Evolutionary conservation across 2,329 filamentous ascomycete species (phyloP).

Genomic region (Hypocreales sp.): DNA sequence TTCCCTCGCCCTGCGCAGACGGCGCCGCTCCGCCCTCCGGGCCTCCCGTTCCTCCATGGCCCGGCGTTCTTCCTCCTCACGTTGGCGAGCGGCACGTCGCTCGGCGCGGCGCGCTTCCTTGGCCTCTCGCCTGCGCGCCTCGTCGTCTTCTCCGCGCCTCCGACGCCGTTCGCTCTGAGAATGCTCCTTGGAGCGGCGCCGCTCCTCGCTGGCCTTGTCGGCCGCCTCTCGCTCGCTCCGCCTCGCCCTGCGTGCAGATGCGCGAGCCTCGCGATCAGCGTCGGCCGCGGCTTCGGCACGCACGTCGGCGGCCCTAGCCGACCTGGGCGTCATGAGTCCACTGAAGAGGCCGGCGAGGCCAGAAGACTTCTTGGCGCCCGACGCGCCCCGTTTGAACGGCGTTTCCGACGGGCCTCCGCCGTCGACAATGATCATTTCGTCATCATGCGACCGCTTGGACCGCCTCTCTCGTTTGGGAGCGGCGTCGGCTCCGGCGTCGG

Average conservation of each 20-base stretch:
- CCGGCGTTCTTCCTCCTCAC: slow-evolving; percentile 33
- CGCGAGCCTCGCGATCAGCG: slow-evolving; percentile 44
- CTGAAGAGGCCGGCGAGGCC: slow-evolving; percentile 47
- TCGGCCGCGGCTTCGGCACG: slow-evolving; percentile 32
- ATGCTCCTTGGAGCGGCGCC: slow-evolving; percentile 40
- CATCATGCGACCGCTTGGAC: slow-evolving; percentile 18
- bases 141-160: slow-evolving; percentile 40
- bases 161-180: slow-evolving; percentile 38
- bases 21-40: slow-evolving; percentile 33
- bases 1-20: slow-evolving; percentile 31
- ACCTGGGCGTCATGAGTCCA: slow-evolving; percentile 33
- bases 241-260: slow-evolving; percentile 44
- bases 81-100: slow-evolving; percentile 29
- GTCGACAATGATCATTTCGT: slow-evolving; percentile 23
- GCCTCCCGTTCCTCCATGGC: slow-evolving; percentile 32
- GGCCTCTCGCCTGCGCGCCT: slow-evolving; percentile 36
- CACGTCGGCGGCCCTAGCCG: slow-evolving; percentile 24
- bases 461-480: slow-evolving; percentile 17
- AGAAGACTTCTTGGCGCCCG: slow-evolving; percentile 33
- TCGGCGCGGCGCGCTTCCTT: slow-evolving; percentile 43
- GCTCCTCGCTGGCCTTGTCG: slow-evolving; percentile 27
- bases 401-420: slow-evolving; percentile 15
- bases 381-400: slow-evolving; percentile 17
- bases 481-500: slow-evolving; percentile 10
- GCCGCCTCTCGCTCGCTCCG: slow-evolving; percentile 35